Evolutionary conservation across 352 stramenopile genomes (phyloP), one percentile per base, ranked within the genome.

Genomic region (Phytophthora constricta): DNA sequence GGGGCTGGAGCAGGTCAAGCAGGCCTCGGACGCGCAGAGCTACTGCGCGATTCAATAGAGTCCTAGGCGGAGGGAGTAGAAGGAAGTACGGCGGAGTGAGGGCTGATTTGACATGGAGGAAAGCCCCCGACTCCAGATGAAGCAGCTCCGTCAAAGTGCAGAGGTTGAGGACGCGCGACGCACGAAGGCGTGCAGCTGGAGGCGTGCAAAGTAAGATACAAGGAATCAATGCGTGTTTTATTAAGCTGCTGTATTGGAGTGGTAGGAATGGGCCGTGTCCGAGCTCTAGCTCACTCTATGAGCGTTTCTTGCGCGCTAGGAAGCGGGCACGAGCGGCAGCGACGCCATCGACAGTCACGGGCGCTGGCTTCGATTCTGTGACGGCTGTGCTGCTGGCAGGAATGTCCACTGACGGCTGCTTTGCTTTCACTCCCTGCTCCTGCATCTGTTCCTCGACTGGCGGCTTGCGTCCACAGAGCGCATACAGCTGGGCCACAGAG

Each of bases 1-100:
- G 46, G 90, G 90, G 2, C 77, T 96, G 11, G 72, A 90, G 9
- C 71, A 97, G 70, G 87, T 97, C 43, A 84, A 93, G 62, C 95
- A 97, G 72, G 89, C 89, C 26, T 87, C 87, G 1, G 87, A 93
- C 39, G 87, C 84, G 70, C 87, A 95, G 66, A 65, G 80, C 17
- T 82, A 76, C 46, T 95, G 87, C 66, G 55, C 61, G 19, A 66
- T 95, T 37, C 86, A 93, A 76, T 93, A 91, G 74, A 65, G 26
- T 19, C 23, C 17, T 14, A 26, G 22, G 47, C 4, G 16, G 0
- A 49, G 34, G n/a, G 31, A 39, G 60, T 10, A 27, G 20, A n/a
- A 51, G 14, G 45, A 28, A 28, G 20, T 2, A 13, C 8, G 43
- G 8, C 39, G n/a, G 39, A 47, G 39, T 7, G 17, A 5, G n/a